Conservation (phyloP, 2,329 filamentous ascomycete species). For the Zasmidium citrigriseum region DNA sequence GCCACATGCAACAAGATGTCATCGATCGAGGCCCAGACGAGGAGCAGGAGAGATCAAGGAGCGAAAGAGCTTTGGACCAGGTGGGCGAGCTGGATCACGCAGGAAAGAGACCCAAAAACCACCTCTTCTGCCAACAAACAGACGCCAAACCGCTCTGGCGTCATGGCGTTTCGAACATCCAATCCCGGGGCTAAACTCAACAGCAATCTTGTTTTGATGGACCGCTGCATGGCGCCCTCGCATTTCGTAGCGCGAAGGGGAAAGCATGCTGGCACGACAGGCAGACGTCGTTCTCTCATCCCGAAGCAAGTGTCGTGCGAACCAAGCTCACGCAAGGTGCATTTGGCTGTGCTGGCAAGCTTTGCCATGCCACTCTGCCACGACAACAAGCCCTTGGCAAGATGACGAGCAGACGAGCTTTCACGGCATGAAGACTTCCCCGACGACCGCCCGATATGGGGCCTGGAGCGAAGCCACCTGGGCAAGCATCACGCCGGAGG, state of each 20-base stretch:
- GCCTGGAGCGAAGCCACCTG: background rate
- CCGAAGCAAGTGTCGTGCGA: background rate
- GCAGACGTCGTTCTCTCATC: background rate
- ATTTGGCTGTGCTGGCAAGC: constrained; percentile 13
- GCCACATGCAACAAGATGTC: background rate
- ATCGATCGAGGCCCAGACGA: background rate
- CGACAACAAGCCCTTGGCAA: background rate
- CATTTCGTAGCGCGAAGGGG: background rate
- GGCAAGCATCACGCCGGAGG: no score
- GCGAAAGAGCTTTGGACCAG: background rate
- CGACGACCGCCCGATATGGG: background rate
- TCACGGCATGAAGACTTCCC: background rate
- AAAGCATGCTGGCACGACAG: background rate
- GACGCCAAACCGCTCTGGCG: background rate
- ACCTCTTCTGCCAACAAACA: background rate
- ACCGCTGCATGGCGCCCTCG: background rate
- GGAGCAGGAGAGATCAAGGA: background rate
- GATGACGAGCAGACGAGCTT: background rate
- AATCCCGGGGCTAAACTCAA: background rate
- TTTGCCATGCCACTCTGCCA: constrained; percentile 9
- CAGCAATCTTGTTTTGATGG: background rate
- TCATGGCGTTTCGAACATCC: background rate
- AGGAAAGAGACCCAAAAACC: background rate
- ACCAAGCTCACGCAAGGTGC: background rate
- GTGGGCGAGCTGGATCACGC: background rate